Conservation (phyloP, 2,329 filamentous ascomycete genomes). For the Cadophora gregata region DNA sequence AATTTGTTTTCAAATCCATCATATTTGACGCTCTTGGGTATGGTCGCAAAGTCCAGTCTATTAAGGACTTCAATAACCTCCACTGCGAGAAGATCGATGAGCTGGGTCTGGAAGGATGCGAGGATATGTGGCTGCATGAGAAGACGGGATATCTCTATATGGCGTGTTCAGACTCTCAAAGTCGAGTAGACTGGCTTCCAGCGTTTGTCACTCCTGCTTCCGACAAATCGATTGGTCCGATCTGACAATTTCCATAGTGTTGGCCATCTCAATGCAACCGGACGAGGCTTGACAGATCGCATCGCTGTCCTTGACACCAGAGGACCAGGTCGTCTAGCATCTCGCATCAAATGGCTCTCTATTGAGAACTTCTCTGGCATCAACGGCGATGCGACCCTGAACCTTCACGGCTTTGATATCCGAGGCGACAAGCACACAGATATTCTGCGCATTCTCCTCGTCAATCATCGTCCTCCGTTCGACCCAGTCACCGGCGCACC, state of each 20-base stretch:
- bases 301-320: slow-evolving; percentile 41
- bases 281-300: slow-evolving; percentile 34
- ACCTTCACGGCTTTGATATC: slow-evolving; percentile 46
- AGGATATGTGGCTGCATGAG: slow-evolving; percentile 43
- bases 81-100: slow-evolving; percentile 38
- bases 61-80: slow-evolving; percentile 44
- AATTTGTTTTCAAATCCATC: slow-evolving; percentile 42
- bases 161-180: slow-evolving; percentile 38
- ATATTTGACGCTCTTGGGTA: slow-evolving; percentile 43
- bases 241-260: slow-evolving; percentile 25
- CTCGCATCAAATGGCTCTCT: slow-evolving; percentile 36
- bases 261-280: slow-evolving; percentile 37
- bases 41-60: slow-evolving; percentile 41
- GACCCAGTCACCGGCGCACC: slow-evolving; percentile 42
- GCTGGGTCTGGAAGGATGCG: slow-evolving; percentile 39
- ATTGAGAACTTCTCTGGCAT: slow-evolving; percentile 36
- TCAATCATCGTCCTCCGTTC: slow-evolving; percentile 46
- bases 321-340: slow-evolving; percentile 31
- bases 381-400: slow-evolving; percentile 40
- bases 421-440: slow-evolving; percentile 35
- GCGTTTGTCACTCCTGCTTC: slow-evolving; percentile 34
- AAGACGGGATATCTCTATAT: slow-evolving; percentile 40
- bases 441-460: slow-evolving; percentile 42
- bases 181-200: slow-evolving; percentile 39
- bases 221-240: neutral